Evolutionary conservation across 129 eudicot genomes (phyloP).

Genomic region (Apium graveolens): DNA sequence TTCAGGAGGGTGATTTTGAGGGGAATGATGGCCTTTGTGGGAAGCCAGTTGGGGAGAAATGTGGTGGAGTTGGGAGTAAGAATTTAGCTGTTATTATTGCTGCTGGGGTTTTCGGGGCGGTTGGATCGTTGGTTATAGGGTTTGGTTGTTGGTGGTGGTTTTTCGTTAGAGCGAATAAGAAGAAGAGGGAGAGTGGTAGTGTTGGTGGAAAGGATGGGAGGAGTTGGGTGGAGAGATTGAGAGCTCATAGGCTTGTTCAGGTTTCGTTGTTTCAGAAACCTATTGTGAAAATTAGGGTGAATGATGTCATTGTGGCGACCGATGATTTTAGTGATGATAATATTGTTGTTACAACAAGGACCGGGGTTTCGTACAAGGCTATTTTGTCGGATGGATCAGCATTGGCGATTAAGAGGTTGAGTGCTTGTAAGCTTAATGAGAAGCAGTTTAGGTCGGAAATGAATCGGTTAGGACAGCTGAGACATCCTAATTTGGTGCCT

Average conservation of each 20-base stretch:
- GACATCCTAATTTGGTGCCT: conserved; percentile 76
- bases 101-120: conserved; percentile 62
- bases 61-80: conserved; percentile 41
- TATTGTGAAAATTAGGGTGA: conserved; percentile 51
- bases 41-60: conserved; percentile 36
- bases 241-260: conserved; percentile 49
- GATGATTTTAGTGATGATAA: conserved; percentile 30
- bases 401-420: conserved; percentile 53
- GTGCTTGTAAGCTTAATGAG: conserved; percentile 55
- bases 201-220: conserved; percentile 23
- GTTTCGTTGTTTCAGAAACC: conserved; percentile 63
- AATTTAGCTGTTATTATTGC: conserved; percentile 52
- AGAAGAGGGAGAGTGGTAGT: conserved; percentile 23
- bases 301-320: conserved; percentile 51
- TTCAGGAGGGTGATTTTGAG: conserved; percentile 25
- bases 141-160: conserved; percentile 72
- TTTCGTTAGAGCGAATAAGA: conserved; percentile 27
- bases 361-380: conserved; percentile 56
- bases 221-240: conserved; percentile 51
- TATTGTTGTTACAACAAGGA: conserved; percentile 42
- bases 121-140: conserved; percentile 46
- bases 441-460: conserved; percentile 63
- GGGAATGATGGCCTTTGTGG: conserved; percentile 72
- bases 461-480: conserved; percentile 57
- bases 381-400: conserved; percentile 57